phyloP scores from a whole-genome alignment of 129 eudicot species.

The Flaveria brownii region DNA sequence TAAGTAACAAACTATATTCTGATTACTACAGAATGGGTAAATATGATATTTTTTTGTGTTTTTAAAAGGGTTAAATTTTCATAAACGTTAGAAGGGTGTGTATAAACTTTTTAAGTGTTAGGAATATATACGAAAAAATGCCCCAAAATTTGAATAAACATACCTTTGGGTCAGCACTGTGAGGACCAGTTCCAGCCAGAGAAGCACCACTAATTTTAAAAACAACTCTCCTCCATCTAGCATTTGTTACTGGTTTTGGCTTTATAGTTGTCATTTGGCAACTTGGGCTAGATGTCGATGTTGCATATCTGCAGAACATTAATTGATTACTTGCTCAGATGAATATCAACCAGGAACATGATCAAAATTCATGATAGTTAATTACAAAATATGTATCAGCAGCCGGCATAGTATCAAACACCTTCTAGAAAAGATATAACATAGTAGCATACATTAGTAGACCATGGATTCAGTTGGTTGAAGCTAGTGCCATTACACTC shows the following conservation, averaged over 20 bases:
- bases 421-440: background rate
- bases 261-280: slow-evolving; percentile 53
- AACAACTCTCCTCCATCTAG: slow-evolving; percentile 94
- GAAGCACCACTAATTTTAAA: slow-evolving; percentile 95
- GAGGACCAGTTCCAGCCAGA: slow-evolving; percentile 66
- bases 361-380: background rate
- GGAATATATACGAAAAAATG: background rate
- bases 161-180: slow-evolving; percentile 88
- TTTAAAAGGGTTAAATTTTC: background rate
- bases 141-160: slow-evolving; percentile 2
- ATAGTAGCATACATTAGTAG: background rate
- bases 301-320: slow-evolving; percentile 57
- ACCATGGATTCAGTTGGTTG: background rate
- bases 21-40: background rate
- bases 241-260: slow-evolving; percentile 55
- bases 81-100: background rate
- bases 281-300: slow-evolving; percentile 53
- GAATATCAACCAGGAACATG: background rate
- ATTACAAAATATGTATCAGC: background rate
- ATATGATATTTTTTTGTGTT: background rate
- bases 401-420: background rate
- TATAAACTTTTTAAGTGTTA: background rate
- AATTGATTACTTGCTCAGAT: slow-evolving; percentile 6
- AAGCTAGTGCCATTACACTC: background rate
- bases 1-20: background rate